Base-by-base conservation (phyloP, 495 filamentous ascomycete species). In the Xanthoparmelia taractica region DNA sequence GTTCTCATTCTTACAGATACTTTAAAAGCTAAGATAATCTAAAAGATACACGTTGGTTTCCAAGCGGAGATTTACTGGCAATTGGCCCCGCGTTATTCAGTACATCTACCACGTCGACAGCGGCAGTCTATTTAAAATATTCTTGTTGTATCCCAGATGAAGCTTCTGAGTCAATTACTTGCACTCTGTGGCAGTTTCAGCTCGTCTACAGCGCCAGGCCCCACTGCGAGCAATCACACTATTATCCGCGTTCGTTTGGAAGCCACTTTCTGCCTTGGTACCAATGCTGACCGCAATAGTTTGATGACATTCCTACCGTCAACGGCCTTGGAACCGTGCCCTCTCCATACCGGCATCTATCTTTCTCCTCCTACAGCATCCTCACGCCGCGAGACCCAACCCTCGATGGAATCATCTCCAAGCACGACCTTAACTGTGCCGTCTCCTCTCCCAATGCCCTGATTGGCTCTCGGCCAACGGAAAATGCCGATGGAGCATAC, bases 361-460 rank as follows among this genome's bases (percentile, higher is more conserved):
- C 43, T 17, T 70, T 69, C 65, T 25, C 57, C 20, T 45, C 36
- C 37, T 69, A 47, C 65, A 48, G 36, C 47, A 54, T 60, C 54
- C 56, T 70, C n/a, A 36, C 20, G 15, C 69, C 69, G 15, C 33
- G 25, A n/a, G 56, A 64, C 38, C 69, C 67, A 10, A 34, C 36
- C 10, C 52, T 69, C 0, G 17, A 23, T 0, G n/a, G 45, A 10
- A 27, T 48, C 0, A 69, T 70, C 10, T 60, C 61, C 15, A 58
- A 58, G 2, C 10, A 61, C 3, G 69, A 70, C 36, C 40, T 45
- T 37, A 70, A 69, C 48, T 72, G 73, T 43, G 72, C 72, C 8
- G 61, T 58, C 37, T 70, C 67, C 20, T 25, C 57, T 8, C 73
- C 73, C 15, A 75, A 75, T 60, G 67, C 73, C 8, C 69, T 75